These are phyloP conservation scores for Penicillium corylophilum DNA, from an alignment of 2,329 filamentous ascomycete species.

Conservation along the genomic window DNA sequence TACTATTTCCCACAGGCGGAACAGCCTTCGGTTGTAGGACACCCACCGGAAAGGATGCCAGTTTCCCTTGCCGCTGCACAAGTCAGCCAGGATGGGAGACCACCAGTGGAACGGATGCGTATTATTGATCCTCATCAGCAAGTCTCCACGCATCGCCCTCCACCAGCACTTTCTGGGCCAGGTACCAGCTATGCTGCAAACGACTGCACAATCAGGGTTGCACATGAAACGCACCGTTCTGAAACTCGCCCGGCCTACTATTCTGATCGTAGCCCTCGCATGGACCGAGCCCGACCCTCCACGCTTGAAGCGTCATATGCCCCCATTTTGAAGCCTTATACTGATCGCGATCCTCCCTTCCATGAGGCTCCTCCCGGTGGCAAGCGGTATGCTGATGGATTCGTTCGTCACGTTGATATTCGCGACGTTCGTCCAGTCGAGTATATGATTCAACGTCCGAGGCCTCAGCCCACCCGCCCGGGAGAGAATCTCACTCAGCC, in stretches of 20 bases:
- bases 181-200: constrained; percentile 18
- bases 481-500: constrained; percentile 17
- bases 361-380: constrained; percentile 23
- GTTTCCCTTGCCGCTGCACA: constrained; percentile 13
- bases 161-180: constrained; percentile 13
- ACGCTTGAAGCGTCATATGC: constrained; percentile 13
- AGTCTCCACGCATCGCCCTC: constrained; percentile 13
- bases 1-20: constrained; percentile 23
- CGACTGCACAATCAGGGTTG: constrained; percentile 19
- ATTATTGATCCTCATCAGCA: constrained; percentile 16
- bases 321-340: constrained; percentile 14
- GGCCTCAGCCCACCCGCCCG: constrained; percentile 12
- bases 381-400: constrained; percentile 38
- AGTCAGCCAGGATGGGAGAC: constrained; percentile 16
- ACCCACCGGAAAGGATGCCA: constrained; percentile 15
- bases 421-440: constrained; percentile 24
- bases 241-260: constrained; percentile 18
- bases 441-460: constrained; percentile 17
- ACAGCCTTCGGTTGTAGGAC: constrained; percentile 16
- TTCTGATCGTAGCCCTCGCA: constrained; percentile 19
- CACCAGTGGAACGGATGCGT: constrained; percentile 17
- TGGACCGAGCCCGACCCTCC: constrained; percentile 7
- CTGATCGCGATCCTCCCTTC: constrained; percentile 16
- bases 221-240: constrained; percentile 13
- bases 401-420: constrained; percentile 35